phyloP scores from a whole-genome alignment of 148 eudicot species.

The Cornus florida region DNA sequence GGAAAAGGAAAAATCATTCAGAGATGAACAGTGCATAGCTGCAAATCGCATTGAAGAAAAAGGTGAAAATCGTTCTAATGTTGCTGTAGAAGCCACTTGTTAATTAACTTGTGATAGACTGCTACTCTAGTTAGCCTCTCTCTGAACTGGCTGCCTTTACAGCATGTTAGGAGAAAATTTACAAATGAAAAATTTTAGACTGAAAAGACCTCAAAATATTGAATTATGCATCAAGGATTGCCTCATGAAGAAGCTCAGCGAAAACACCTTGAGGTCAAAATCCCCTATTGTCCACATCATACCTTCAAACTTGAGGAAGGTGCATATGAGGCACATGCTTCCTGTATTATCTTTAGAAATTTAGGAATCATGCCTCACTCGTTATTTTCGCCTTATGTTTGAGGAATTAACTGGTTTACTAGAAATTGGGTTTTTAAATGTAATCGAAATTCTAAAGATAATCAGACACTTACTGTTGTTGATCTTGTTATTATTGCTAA shows the following conservation, averaged over 20 bases:
- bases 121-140: neutral
- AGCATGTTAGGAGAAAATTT: neutral
- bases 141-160: neutral
- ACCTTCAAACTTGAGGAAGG: neutral
- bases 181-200: neutral
- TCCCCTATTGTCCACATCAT: neutral
- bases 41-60: constrained; percentile 51
- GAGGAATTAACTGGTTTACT: neutral
- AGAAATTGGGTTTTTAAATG: neutral
- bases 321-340: neutral
- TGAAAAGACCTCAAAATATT: neutral
- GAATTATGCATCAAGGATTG: neutral
- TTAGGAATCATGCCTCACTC: neutral
- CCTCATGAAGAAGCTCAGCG: neutral
- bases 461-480: neutral
- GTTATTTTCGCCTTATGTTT: neutral
- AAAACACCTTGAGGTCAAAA: neutral
- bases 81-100: neutral
- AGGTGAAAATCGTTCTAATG: constrained; percentile 43
- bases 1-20: constrained; percentile 46
- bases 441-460: neutral
- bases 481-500: neutral
- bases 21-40: constrained; percentile 48
- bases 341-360: neutral
- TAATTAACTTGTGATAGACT: neutral